These are phyloP conservation scores for Russula sp. DNA, from an alignment of 768 basidiomycete species.

Conservation along the genomic window DNA sequence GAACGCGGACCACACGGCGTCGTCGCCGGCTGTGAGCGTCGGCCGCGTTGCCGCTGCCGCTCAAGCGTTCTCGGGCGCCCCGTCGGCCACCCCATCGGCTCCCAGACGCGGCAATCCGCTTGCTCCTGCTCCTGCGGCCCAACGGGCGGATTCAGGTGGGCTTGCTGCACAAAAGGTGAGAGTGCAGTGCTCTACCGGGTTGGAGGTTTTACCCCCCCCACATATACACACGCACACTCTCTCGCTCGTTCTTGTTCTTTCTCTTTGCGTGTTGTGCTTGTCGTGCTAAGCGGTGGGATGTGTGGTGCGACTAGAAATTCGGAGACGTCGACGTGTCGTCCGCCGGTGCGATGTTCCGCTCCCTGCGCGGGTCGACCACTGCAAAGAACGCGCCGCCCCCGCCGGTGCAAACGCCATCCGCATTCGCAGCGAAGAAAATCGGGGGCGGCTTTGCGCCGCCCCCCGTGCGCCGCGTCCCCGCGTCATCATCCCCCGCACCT, in stretches of 20 bases:
- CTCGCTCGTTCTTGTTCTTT: neutral
- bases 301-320: constrained; percentile 40
- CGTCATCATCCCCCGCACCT: neutral
- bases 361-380: constrained; percentile 40
- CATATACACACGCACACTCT: neutral
- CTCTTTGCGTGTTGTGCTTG: neutral
- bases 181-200: no score
- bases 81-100: neutral
- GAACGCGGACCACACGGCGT: neutral
- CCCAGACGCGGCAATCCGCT: neutral
- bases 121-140: neutral
- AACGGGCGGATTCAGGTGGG: neutral
- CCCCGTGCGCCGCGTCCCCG: constrained; percentile 34
- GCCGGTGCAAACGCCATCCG: constrained; percentile 38
- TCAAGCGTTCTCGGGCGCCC: constrained; percentile 5
- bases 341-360: constrained; percentile 39
- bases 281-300: neutral
- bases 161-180: constrained; percentile 15
- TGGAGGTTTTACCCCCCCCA: no score
- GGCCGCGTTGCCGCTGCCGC: constrained; percentile 16
- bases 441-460: constrained; percentile 43
- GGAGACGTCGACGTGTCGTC: constrained; percentile 56
- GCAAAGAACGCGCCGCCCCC: constrained; percentile 37
- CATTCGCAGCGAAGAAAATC: constrained; percentile 34
- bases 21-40: neutral